Evolutionary conservation across 164 flowering plant genomes (phyloP).

Genomic region (Tetrastigma voinierianum): DNA sequence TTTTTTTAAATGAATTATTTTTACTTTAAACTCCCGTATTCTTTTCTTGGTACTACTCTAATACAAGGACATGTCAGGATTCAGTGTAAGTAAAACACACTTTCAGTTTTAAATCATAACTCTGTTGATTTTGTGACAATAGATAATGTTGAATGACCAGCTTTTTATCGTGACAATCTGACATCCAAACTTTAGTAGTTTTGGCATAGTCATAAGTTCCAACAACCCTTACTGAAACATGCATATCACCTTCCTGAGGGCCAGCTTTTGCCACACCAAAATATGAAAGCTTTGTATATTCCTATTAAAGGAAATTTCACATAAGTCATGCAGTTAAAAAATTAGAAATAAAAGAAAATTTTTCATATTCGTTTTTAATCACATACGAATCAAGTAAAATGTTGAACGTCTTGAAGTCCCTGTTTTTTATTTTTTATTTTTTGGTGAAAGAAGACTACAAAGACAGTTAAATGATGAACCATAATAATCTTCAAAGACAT

Average conservation of each 20-base stretch:
- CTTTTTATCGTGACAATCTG: background rate
- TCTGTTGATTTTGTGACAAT: background rate
- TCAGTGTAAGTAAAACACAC: background rate
- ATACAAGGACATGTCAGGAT: too few relatives aligned
- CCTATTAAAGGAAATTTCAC: slow-evolving; percentile 38
- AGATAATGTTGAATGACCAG: background rate
- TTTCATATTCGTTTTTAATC: background rate
- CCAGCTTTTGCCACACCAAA: slow-evolving; percentile 98
- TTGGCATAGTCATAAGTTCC: slow-evolving; percentile 95
- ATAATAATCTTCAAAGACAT: too few relatives aligned
- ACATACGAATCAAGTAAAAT: slow-evolving; percentile 86
- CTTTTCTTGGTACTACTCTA: too few relatives aligned
- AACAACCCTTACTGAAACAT: slow-evolving; percentile 94
- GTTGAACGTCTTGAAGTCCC: slow-evolving; percentile 97
- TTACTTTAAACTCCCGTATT: too few relatives aligned
- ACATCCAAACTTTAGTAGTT: background rate
- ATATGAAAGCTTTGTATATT: slow-evolving; percentile 96
- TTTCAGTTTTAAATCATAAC: background rate
- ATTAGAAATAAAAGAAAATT: background rate
- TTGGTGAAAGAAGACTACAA: too few relatives aligned
- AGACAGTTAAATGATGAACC: too few relatives aligned
- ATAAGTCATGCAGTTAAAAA: slow-evolving; percentile 8
- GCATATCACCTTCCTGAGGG: slow-evolving; percentile 92
- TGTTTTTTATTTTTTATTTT: too few relatives aligned
- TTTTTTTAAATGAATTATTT: too few relatives aligned